Conservation (phyloP, 2,329 filamentous ascomycete genomes). For the Clathrospora elynae region DNA sequence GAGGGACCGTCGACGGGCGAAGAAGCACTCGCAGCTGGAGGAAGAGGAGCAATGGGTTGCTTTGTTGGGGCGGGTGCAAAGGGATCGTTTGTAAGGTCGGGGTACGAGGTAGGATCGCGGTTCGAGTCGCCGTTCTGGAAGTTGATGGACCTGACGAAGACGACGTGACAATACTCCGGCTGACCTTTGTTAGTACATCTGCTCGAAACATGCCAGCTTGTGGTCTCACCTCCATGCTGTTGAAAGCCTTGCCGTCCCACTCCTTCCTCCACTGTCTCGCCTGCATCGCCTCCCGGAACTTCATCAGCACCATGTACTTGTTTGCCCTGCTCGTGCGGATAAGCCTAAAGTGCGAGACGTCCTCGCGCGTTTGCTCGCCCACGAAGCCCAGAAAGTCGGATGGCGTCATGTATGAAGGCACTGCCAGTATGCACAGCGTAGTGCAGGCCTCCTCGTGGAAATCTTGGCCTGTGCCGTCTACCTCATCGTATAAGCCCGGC, state of each 20-base stretch:
- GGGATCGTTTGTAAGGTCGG: conserved; percentile 66
- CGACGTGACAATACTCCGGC: conserved; percentile 93
- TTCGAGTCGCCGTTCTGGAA: conserved; percentile 68
- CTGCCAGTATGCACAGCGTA: conserved; percentile 89
- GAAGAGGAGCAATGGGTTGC: conserved; percentile 45
- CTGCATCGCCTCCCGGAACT: conserved; percentile 76
- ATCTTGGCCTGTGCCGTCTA: conserved; percentile 33
- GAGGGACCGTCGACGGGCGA: conserved; percentile 41
- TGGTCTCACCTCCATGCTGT: conserved; percentile 76
- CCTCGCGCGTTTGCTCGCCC: conserved; percentile 81
- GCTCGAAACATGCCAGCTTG: too few species aligned
- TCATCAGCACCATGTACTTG: conserved; percentile 93
- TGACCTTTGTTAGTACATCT: conserved; percentile 43
- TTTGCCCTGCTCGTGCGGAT: conserved; percentile 88
- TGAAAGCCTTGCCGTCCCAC: conserved; percentile 93
- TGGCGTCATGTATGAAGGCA: conserved; percentile 90
- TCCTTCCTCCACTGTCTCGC: conserved; percentile 81
- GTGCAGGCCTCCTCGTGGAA: conserved; percentile 71
- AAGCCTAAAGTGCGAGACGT: conserved; percentile 93
- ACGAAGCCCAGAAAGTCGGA: conserved; percentile 91
- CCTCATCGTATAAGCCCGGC: conserved; percentile 62
- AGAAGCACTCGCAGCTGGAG: conserved; percentile 37
- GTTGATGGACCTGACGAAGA: conserved; percentile 90
- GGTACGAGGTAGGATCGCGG: conserved; percentile 58
- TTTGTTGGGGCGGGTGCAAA: conserved; percentile 62